phyloP scores from a whole-genome alignment of 2,329 filamentous ascomycete genomes.

The Sordariomycetes sp. region DNA sequence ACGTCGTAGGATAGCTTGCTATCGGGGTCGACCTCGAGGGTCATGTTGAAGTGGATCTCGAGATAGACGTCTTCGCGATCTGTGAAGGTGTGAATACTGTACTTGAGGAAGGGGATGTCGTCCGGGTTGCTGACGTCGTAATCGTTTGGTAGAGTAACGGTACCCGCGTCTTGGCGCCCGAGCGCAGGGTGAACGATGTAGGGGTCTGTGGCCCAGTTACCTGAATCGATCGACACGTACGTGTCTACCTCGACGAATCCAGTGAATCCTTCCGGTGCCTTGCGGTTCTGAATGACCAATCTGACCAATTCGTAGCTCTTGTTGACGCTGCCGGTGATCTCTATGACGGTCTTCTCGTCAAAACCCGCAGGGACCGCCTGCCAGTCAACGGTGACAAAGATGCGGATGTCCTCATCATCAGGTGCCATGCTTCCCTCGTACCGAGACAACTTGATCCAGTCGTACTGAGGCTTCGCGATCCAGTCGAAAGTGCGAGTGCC shows the following conservation, averaged over 20 bases:
- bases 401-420: conserved; percentile 20
- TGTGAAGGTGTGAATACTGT: conserved; percentile 20
- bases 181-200: conserved; percentile 19
- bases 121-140: conserved; percentile 8
- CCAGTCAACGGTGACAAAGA: conserved; percentile 38
- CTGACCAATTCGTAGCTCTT: conserved; percentile 5
- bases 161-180: conserved; percentile 14
- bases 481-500: conserved; percentile 13
- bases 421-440: conserved; percentile 18
- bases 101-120: conserved; percentile 13
- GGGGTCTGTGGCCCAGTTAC: conserved; percentile 15
- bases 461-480: conserved; percentile 5
- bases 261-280: conserved; percentile 5
- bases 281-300: conserved; percentile 6
- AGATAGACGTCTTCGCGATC: conserved; percentile 12
- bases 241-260: conserved; percentile 10
- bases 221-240: conserved; percentile 14
- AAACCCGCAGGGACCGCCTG: conserved; percentile 20
- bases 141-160: conserved; percentile 10
- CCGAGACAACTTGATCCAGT: conserved; percentile 15
- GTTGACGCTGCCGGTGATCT: conserved; percentile 2
- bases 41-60: conserved; percentile 24
- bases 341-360: conserved; percentile 5
- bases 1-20: conserved; percentile 40
- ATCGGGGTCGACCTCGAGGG: conserved; percentile 40